Evolutionary conservation across 768 basidiomycete species (phyloP).

Genomic region (Podaxis sp.): DNA sequence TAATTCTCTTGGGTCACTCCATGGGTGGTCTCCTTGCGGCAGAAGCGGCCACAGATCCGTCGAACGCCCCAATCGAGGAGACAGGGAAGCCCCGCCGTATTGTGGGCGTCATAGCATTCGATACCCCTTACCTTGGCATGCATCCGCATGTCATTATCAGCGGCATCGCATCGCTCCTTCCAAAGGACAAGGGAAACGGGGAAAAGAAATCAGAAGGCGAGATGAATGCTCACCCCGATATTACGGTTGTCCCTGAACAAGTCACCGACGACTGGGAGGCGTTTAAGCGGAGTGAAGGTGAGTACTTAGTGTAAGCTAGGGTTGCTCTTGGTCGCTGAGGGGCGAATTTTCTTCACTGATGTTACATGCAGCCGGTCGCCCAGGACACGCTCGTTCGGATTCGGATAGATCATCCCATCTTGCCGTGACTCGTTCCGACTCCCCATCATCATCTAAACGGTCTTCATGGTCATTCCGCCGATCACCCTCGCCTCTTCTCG

Average conservation of each 20-base stretch:
- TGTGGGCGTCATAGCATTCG: slow-evolving; percentile 54
- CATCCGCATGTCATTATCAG: slow-evolving; percentile 60
- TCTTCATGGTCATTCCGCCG: slow-evolving; percentile 15
- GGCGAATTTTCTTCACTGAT: background rate
- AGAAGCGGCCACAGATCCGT: slow-evolving; percentile 47
- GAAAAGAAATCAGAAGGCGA: slow-evolving; percentile 32
- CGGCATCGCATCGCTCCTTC: slow-evolving; percentile 54
- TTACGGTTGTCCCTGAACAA: slow-evolving; percentile 41
- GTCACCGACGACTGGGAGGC: slow-evolving; percentile 51
- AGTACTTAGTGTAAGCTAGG: slow-evolving; percentile 9
- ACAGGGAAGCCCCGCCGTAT: slow-evolving; percentile 40
- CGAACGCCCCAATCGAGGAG: slow-evolving; percentile 29
- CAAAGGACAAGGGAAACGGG: slow-evolving; percentile 30
- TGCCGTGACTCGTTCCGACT: slow-evolving; percentile 13
- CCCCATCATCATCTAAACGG: slow-evolving; percentile 12
- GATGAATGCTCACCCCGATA: slow-evolving; percentile 42
- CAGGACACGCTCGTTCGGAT: slow-evolving; percentile 7
- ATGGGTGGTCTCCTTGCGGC: slow-evolving; percentile 63
- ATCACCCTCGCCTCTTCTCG: slow-evolving; percentile 28
- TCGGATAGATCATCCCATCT: slow-evolving; percentile 16
- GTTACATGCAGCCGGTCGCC: background rate
- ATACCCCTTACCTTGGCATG: slow-evolving; percentile 60
- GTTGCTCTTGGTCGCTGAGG: background rate
- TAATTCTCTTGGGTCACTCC: slow-evolving; percentile 56
- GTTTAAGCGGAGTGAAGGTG: slow-evolving; percentile 34